Percentiles rank a stretch among this genome's conserved stretches.
Conservation (phyloP, 2,329 filamentous ascomycete genomes). For the Aspergillus neotritici region DNA sequence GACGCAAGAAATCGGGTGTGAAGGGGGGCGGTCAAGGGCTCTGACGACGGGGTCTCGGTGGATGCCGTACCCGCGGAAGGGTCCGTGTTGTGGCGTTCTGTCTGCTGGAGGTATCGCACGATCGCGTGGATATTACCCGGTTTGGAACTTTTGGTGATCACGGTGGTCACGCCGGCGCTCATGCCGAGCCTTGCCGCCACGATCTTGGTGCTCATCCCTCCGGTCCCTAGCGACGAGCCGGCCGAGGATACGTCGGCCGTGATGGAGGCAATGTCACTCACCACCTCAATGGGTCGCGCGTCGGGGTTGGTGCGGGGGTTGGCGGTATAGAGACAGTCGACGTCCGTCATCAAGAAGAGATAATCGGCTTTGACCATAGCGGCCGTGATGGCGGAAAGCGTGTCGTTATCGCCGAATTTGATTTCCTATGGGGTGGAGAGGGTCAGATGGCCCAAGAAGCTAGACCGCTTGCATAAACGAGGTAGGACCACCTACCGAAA, state of each 20-base stretch:
- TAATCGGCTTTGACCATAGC: slow-evolving; percentile 97
- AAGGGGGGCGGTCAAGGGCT: slow-evolving; percentile 54
- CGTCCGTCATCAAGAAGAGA: slow-evolving; percentile 97
- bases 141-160: slow-evolving; percentile 90
- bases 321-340: slow-evolving; percentile 94
- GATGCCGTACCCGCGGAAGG: slow-evolving; percentile 12
- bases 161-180: slow-evolving; percentile 87
- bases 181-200: slow-evolving; percentile 87
- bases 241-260: slow-evolving; percentile 86
- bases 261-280: slow-evolving; percentile 78
- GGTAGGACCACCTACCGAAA: slow-evolving; percentile 52
- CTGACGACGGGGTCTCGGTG: slow-evolving; percentile 20
- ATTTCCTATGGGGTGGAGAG: slow-evolving; percentile 58
- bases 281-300: slow-evolving; percentile 83
- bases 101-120: slow-evolving; percentile 69
- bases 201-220: slow-evolving; percentile 97
- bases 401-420: slow-evolving; percentile 99
- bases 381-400: slow-evolving; percentile 84
- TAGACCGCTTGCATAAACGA: too few relatives aligned
- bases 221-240: slow-evolving; percentile 83
- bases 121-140: slow-evolving; percentile 88
- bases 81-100: slow-evolving; percentile 36
- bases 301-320: slow-evolving; percentile 83
- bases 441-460: not conserved
- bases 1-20: slow-evolving; percentile 93